Evolutionary conservation across 257 asterid species (phyloP).

Genomic region (Solanum etuberosum): DNA sequence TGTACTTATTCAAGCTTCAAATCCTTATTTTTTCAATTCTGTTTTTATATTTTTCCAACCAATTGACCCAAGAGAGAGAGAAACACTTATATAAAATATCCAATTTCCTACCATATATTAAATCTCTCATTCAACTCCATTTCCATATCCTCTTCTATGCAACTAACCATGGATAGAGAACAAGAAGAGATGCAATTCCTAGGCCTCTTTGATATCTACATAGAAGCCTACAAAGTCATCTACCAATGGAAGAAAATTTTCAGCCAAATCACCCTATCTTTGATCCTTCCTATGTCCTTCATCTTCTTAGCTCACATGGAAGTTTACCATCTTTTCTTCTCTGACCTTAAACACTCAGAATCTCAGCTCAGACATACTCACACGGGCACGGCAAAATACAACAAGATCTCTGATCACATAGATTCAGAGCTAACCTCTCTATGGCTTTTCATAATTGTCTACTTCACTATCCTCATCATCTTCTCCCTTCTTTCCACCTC

Average conservation of each 20-base stretch:
- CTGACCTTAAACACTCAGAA: constrained; percentile 16
- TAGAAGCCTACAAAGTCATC: constrained; percentile 43
- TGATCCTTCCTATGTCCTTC: constrained; percentile 54
- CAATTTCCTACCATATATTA: not conserved
- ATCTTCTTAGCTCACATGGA: constrained; percentile 40
- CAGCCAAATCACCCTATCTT: constrained; percentile 38
- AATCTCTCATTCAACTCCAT: not conserved
- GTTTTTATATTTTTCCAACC: not conserved
- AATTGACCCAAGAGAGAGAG: not conserved
- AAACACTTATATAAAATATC: not conserved
- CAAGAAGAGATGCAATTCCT: constrained; percentile 56
- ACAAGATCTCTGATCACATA: constrained; percentile 15
- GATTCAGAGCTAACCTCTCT: constrained; percentile 24
- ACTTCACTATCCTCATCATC: constrained; percentile 21
- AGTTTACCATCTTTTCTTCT: constrained; percentile 19
- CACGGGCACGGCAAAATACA: constrained; percentile 1
- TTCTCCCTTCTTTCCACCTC: constrained; percentile 60
- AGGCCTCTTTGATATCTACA: constrained; percentile 39
- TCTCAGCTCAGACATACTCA: not conserved
- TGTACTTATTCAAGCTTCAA: not conserved
- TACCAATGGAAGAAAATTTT: constrained; percentile 34
- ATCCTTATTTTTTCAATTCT: not conserved
- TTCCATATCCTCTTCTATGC: not conserved
- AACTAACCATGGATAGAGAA: constrained; percentile 40
- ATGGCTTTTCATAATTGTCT: constrained; percentile 18